Base-by-base conservation (phyloP, 495 filamentous ascomycete species). In the Parathielavia appendiculata region DNA sequence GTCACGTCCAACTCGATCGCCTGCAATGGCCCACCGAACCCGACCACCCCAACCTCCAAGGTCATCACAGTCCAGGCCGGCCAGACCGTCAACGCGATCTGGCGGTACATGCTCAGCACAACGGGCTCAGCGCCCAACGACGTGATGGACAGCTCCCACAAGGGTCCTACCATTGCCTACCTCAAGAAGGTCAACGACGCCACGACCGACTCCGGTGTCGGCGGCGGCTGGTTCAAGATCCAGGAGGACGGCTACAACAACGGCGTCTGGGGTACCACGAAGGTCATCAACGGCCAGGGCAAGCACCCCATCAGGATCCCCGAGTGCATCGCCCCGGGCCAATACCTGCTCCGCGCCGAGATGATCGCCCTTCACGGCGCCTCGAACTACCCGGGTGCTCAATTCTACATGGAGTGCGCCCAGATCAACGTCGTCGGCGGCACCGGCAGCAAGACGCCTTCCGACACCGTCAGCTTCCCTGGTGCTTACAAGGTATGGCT, bases 11-110 rank as follows among this genome's bases (percentile, higher is more conserved):
- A 73, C 58, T 69, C 75, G 35, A 67, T 82, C 30, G 77, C 78
- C 44, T 82, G 80, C 71, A 82, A 83, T 61, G 80, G 81, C 19
- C 69, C 73, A 10, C 77, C 80, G 36, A 82, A 83, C 69, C 79
- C 80, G 5, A 79, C 76, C 13, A 69, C 68, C 8, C 61, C 71
- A 0, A 62, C 67, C 47, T 69, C 69, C 60, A 67, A 67, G 60
- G 65, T 69, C 56, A 69, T 69, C 62, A 69, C 65, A 7, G 67
- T 69, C 22, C 58, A 69, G 57, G 67, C 65, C 13, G 67, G 67
- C 58, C 14, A 58, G 16, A 62, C 50, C 47, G 67, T 45, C 38
- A 73, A 62, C 2, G 75, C 76, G 13, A 75, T 73, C 54, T 81
- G 77, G 78, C 63, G 74, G 47, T 77, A 81, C 59, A 79, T 76